A percentile compares a stretch with the other conserved stretches of the same genome.
These are phyloP conservation scores for Kockiozyma suomiensis DNA, from an alignment of 805 yeast species.

Conservation along the genomic window DNA sequence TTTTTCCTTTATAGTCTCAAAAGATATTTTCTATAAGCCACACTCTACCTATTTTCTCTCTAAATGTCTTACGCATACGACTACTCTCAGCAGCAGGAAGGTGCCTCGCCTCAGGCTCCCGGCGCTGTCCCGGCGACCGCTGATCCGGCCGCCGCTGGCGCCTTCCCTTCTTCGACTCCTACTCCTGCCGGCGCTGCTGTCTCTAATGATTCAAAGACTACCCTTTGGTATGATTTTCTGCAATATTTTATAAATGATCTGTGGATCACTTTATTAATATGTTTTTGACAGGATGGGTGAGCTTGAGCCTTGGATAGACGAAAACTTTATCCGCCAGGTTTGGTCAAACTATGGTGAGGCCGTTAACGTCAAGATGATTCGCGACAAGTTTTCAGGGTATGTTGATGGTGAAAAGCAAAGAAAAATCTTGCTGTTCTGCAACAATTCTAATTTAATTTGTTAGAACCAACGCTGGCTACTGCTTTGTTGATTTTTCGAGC, in stretches of 20 bases:
- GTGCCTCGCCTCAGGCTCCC: slow-evolving; percentile 33
- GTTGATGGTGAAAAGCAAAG: too few relatives aligned
- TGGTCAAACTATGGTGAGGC: slow-evolving; percentile 74
- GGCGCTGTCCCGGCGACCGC: slow-evolving; percentile 30
- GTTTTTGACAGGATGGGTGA: slow-evolving; percentile 67
- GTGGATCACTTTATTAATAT: background rate
- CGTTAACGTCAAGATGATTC: slow-evolving; percentile 67
- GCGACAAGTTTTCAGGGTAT: slow-evolving; percentile 55
- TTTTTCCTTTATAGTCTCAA: background rate
- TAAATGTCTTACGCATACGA: slow-evolving; percentile 35
- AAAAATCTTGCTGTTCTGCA: too few relatives aligned
- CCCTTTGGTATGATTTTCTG: slow-evolving; percentile 39
- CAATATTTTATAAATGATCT: background rate
- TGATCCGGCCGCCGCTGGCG: slow-evolving; percentile 23
- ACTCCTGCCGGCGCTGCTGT: slow-evolving; percentile 21
- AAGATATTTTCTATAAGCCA: background rate
- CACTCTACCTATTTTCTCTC: background rate
- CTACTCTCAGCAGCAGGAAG: slow-evolving; percentile 32
- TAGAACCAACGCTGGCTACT: slow-evolving; percentile 65
- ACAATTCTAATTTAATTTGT: background rate
- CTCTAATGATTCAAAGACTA: slow-evolving; percentile 38
- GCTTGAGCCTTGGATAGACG: slow-evolving; percentile 83
- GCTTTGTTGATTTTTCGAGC: slow-evolving; percentile 75
- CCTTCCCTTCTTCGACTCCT: slow-evolving; percentile 27
- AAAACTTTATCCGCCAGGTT: slow-evolving; percentile 60